Evolutionary conservation across 2,329 filamentous ascomycete genomes (phyloP), one percentile per base, ranked within the genome.

Genomic region (Pseudogymnoascus sp.): DNA sequence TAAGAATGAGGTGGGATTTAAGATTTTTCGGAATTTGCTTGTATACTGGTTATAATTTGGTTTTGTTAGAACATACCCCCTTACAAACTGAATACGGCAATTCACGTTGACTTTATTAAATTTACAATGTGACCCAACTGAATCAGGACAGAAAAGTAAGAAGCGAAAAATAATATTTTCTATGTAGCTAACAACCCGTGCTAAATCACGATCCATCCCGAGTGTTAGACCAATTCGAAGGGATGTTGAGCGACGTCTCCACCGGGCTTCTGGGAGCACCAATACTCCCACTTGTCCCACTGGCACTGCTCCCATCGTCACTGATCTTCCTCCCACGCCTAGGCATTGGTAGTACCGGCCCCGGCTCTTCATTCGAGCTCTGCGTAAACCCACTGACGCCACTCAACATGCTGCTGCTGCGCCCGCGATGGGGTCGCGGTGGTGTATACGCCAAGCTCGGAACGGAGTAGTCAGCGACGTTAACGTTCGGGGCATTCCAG

Each of bases 321-420:
- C 66, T 63, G 68, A 80, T 83, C 41, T 67, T 64, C 60, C 67
- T 68, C 14, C 64, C 65, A 60, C 69, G 69, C 16, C 16, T 43
- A 11, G 41, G 34, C 16, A 19, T 21, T 37, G 60, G 65, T 68
- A 64, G 66, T 68, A 31, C 69, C 67, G 16, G 64, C 62, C 57
- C 70, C 66, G 57, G 36, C 5, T 82, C 83, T 51, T 81, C 83
- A 60, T 78, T 79, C 68, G 82, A 86, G 14, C 81, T 84, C 74
- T 87, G 84, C 6, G 85, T 88, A 69, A 88, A 86, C 19, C 85
- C 85, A n/a, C 84, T 87, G 2, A 88, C 77, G 69, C 87, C 82
- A 70, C 85, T 87, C 2, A 88, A 80, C 85, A 88, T 88, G 64
- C 84, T 87, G 8, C 84, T 87, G 31, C 85, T 87, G 60, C 85